These are phyloP conservation scores for Ophiostoma perfectum DNA, from an alignment of 2,329 filamentous ascomycete genomes.

Conservation along the genomic window DNA sequence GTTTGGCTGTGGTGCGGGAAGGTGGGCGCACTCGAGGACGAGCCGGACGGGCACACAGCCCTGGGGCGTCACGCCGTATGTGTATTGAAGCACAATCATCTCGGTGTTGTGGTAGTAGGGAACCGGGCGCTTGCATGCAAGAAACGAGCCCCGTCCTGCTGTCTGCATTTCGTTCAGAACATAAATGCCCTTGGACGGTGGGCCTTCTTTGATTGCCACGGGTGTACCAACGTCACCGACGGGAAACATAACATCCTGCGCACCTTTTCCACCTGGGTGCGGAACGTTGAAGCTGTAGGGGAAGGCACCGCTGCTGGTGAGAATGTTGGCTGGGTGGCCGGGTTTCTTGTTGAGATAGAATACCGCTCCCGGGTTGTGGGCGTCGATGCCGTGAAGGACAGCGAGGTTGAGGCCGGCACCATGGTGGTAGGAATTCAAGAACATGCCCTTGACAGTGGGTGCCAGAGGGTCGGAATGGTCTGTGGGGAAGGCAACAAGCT, in stretches of 20 bases:
- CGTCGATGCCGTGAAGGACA: slow-evolving; percentile 31
- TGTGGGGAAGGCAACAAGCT: neutral
- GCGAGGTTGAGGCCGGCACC: slow-evolving; percentile 40
- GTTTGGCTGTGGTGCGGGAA: slow-evolving; percentile 31
- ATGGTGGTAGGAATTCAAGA: slow-evolving; percentile 34
- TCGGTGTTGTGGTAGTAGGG: slow-evolving; percentile 36
- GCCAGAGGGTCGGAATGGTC: slow-evolving; percentile 4
- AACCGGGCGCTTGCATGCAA: slow-evolving; percentile 41
- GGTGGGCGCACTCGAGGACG: slow-evolving; percentile 40
- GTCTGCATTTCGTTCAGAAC: slow-evolving; percentile 28
- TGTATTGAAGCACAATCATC: slow-evolving; percentile 37
- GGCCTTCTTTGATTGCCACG: slow-evolving; percentile 24
- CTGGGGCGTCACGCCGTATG: slow-evolving; percentile 34
- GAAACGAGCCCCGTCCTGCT: slow-evolving; percentile 31
- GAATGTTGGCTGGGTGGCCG: slow-evolving; percentile 35
- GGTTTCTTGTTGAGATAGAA: slow-evolving; percentile 45
- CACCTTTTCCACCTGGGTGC: neutral
- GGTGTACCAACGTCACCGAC: slow-evolving; percentile 27
- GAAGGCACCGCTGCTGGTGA: slow-evolving; percentile 39
- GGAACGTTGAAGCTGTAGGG: slow-evolving; percentile 37
- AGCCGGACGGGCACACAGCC: slow-evolving; percentile 41
- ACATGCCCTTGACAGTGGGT: neutral
- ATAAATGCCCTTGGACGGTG: slow-evolving; percentile 36
- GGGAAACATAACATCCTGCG: slow-evolving; percentile 23
- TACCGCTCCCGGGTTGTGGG: slow-evolving; percentile 29